A percentile compares a stretch with the other conserved stretches of the same genome.
These are phyloP conservation scores for Balansia obtecta DNA, from an alignment of 2,329 filamentous ascomycete species.

Conservation along the genomic window DNA sequence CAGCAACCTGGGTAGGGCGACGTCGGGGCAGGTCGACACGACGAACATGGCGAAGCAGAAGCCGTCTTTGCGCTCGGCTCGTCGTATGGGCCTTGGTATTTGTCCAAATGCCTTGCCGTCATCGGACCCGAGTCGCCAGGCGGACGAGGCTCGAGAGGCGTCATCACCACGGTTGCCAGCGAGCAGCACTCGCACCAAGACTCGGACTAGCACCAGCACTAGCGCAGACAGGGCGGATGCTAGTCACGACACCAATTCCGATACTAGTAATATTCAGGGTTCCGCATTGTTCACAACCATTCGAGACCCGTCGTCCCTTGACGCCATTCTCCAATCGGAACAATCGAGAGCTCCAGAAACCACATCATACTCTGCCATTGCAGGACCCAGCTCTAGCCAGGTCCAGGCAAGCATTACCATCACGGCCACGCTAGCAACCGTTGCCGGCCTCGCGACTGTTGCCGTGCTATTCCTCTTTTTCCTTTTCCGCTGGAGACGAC, in stretches of 20 bases:
- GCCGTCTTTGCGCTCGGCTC: not conserved
- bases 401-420: not conserved
- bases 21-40: not conserved
- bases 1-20: not conserved
- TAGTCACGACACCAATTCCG: not conserved
- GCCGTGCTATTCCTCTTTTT: not conserved
- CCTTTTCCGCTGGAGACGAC: not conserved
- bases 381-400: not conserved
- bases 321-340: not conserved
- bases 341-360: not conserved
- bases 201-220: too few species aligned
- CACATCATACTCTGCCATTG: not conserved
- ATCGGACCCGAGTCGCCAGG: not conserved
- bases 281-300: not conserved
- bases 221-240: not conserved
- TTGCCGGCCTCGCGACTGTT: not conserved
- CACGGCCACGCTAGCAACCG: conserved; percentile 2
- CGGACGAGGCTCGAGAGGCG: not conserved
- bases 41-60: not conserved
- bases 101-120: not conserved
- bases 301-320: conserved; percentile 2
- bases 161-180: not conserved
- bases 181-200: not conserved
- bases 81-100: not conserved
- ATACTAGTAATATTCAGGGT: not conserved